Percentiles rank a stretch among this genome's conserved stretches.
phyloP scores from a whole-genome alignment of 352 stramenopile species.

The Phytopythium chamaehyphon region DNA sequence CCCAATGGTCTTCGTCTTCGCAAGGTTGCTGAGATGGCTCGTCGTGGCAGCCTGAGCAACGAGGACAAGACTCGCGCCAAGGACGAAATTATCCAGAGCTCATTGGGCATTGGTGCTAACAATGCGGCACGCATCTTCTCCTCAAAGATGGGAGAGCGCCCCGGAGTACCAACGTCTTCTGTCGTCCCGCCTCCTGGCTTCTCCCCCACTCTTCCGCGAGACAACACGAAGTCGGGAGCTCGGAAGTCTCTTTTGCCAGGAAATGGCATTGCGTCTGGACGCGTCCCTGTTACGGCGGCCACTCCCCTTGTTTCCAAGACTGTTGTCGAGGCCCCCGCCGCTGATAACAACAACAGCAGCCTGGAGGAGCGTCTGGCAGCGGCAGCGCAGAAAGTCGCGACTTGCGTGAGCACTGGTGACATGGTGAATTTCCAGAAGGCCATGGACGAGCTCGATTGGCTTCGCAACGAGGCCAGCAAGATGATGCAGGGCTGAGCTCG shows the following conservation, averaged over 20 bases:
- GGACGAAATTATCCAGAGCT: conserved; percentile 87
- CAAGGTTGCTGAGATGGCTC: conserved; percentile 76
- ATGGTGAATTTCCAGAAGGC: conserved; percentile 79
- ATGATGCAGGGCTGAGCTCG: conserved; percentile 57
- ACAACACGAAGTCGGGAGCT: conserved; percentile 41
- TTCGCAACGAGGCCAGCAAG: conserved; percentile 74
- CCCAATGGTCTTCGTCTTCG: conserved; percentile 68
- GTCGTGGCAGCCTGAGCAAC: conserved; percentile 69
- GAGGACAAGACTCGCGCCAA: conserved; percentile 84
- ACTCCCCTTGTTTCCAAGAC: conserved; percentile 12
- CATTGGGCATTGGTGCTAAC: conserved; percentile 64
- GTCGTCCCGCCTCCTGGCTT: conserved; percentile 47
- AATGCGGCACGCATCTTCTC: conserved; percentile 56
- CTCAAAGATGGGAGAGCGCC: conserved; percentile 43
- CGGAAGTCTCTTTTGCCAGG: conserved; percentile 49
- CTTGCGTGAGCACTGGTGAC: conserved; percentile 73
- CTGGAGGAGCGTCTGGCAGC: conserved; percentile 66
- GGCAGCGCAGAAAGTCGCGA: conserved; percentile 61
- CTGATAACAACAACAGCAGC: conserved; percentile 13
- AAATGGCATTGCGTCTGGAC: conserved; percentile 29
- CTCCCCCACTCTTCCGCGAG: conserved; percentile 29
- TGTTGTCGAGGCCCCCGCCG: conserved; percentile 5
- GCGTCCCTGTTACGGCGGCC: not conserved
- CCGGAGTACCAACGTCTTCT: conserved; percentile 9
- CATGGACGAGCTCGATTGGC: conserved; percentile 76